Evolutionary conservation across 2,329 filamentous ascomycete genomes (phyloP).

Genomic region (Cladobotryum protrusum): DNA sequence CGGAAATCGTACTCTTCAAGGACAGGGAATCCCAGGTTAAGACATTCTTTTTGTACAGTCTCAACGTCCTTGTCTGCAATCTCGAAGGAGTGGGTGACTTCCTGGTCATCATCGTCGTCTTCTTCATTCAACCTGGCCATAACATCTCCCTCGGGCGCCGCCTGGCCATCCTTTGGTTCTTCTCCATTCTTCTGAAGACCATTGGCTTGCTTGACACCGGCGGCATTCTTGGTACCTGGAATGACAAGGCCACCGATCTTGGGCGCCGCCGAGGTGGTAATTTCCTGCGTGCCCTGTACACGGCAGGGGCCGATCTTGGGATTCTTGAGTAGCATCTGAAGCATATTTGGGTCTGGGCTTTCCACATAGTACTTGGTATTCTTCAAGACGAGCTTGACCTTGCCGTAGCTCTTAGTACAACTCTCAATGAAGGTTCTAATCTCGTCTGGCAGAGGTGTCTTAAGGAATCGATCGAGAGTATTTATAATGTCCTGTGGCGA

Average conservation of each 20-base stretch:
- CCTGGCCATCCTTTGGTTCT: constrained; percentile 41
- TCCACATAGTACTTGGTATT: constrained; percentile 94
- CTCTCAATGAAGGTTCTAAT: constrained; percentile 71
- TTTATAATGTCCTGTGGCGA: constrained; percentile 84
- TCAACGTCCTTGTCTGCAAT: constrained; percentile 79
- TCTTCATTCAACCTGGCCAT: constrained; percentile 72
- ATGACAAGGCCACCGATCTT: constrained; percentile 87
- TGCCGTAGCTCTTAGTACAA: constrained; percentile 87
- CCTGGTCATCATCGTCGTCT: constrained; percentile 80
- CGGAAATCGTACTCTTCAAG: constrained; percentile 97
- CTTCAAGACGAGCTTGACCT: constrained; percentile 90
- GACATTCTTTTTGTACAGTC: constrained; percentile 80
- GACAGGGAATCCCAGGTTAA: constrained; percentile 78
- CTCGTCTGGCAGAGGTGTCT: constrained; percentile 76
- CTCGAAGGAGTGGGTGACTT: constrained; percentile 89
- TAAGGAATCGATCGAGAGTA: constrained; percentile 80
- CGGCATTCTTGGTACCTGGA: constrained; percentile 88
- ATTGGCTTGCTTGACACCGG: constrained; percentile 71
- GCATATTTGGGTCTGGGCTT: constrained; percentile 77
- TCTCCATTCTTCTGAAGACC: constrained; percentile 28
- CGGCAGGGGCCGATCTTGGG: constrained; percentile 72
- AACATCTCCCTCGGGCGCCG: constrained; percentile 58
- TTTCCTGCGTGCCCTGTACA: constrained; percentile 63
- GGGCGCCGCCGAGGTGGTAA: constrained; percentile 75
- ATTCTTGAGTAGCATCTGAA: constrained; percentile 83